A percentile compares a stretch with the other conserved stretches of the same genome.
phyloP scores from a whole-genome alignment of 208 protist genomes.

The Wallacemonas sp. region DNA sequence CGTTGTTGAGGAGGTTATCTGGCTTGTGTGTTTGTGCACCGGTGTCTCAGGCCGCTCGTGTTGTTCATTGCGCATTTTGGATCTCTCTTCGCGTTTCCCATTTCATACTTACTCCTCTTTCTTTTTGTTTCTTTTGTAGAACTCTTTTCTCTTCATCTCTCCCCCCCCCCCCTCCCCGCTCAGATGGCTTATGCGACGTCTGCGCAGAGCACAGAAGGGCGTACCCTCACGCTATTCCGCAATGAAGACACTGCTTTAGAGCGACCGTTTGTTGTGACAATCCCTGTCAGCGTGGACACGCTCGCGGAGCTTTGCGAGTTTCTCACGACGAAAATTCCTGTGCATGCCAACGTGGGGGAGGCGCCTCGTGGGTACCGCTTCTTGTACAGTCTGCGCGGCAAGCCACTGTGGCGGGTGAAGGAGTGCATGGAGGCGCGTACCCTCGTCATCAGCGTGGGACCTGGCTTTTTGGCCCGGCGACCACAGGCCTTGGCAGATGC shows the following conservation, averaged over 20 bases:
- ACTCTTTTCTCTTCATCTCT: no score
- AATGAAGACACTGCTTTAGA: slow-evolving; percentile 63
- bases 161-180: no score
- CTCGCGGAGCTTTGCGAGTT: slow-evolving; percentile 61
- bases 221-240: slow-evolving; percentile 43
- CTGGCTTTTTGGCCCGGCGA: slow-evolving; percentile 54
- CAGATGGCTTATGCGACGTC: no score
- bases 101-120: no score
- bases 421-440: slow-evolving; percentile 59
- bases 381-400: slow-evolving; percentile 62
- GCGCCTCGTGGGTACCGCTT: slow-evolving; percentile 56
- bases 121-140: no score
- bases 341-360: neutral
- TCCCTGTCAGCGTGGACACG: slow-evolving; percentile 57
- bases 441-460: slow-evolving; percentile 58
- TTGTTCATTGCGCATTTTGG: no score
- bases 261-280: slow-evolving; percentile 27
- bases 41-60: no score
- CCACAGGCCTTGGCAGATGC: slow-evolving; percentile 2
- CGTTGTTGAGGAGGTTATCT: no score
- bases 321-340: slow-evolving; percentile 43
- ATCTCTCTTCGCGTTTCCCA: no score
- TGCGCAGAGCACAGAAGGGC: neutral
- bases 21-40: no score
- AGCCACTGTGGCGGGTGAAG: slow-evolving; percentile 70